phyloP scores from a whole-genome alignment of 345 rosid genomes.

The Pugionium cornutum region DNA sequence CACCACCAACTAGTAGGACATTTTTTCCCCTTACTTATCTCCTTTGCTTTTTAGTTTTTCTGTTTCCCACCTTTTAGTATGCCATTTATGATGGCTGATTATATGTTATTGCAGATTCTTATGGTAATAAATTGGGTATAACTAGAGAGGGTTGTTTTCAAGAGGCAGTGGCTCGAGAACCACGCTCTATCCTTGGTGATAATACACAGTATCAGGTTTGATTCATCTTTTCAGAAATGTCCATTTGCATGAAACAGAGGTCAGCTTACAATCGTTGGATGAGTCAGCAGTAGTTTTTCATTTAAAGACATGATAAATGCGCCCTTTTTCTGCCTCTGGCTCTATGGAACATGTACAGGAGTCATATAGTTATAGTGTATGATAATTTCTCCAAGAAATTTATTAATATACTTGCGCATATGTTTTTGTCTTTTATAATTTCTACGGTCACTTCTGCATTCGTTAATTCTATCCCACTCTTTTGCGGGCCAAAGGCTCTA shows the following conservation, averaged over 20 bases:
- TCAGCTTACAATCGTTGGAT: slow-evolving; percentile 4
- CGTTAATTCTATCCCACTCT: slow-evolving; percentile 16
- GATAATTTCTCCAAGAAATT: slow-evolving; percentile 14
- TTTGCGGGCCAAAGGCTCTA: background rate
- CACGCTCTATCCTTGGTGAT: slow-evolving; percentile 25
- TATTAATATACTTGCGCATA: slow-evolving; percentile 6
- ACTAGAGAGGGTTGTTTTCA: slow-evolving; percentile 35
- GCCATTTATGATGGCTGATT: slow-evolving; percentile 11
- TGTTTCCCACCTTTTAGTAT: background rate
- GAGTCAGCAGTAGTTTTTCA: slow-evolving; percentile 4
- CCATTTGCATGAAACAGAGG: slow-evolving; percentile 4
- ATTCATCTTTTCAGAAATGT: slow-evolving; percentile 5
- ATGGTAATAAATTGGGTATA: slow-evolving; percentile 36
- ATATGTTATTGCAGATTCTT: slow-evolving; percentile 44
- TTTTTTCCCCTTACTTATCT: background rate
- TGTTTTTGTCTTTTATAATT: slow-evolving; percentile 23
- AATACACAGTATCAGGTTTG: slow-evolving; percentile 49
- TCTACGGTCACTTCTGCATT: slow-evolving; percentile 1
- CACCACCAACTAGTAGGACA: slow-evolving; percentile 24
- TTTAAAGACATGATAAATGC: background rate
- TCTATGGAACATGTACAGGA: slow-evolving; percentile 12
- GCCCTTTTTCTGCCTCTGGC: background rate
- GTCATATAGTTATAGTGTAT: background rate
- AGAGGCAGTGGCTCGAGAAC: slow-evolving; percentile 29
- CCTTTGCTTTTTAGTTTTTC: too few species aligned